Evolutionary conservation across 148 eudicot species (phyloP).

Genomic region (Chenopodium album): DNA sequence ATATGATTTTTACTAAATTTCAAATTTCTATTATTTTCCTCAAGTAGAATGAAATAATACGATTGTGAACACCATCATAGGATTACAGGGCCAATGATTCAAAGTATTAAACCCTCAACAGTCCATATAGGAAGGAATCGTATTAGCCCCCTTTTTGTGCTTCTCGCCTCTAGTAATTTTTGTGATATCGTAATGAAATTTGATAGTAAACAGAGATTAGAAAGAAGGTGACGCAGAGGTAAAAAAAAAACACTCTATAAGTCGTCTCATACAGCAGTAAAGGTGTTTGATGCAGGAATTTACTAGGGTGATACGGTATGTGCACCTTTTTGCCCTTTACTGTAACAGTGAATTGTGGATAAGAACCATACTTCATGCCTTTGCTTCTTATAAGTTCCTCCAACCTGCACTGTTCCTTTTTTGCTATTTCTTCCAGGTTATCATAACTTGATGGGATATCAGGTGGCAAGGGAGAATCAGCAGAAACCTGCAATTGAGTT

Average conservation of each 20-base stretch:
- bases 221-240: neutral
- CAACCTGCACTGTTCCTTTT: constrained; percentile 57
- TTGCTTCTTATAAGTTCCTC: constrained; percentile 72
- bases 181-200: too few species aligned
- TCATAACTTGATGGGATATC: constrained; percentile 50
- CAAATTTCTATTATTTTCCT: too few species aligned
- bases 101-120: too few species aligned
- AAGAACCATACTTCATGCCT: constrained; percentile 73
- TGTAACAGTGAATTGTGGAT: constrained; percentile 74
- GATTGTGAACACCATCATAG: too few species aligned
- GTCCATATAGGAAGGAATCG: too few species aligned
- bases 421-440: constrained; percentile 74
- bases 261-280: neutral
- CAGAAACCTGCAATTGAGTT: constrained; percentile 40
- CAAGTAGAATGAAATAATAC: too few species aligned
- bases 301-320: neutral
- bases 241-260: too few species aligned
- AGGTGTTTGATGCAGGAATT: neutral
- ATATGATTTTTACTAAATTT: too few species aligned
- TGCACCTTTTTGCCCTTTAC: constrained; percentile 91
- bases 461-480: constrained; percentile 45
- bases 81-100: too few species aligned
- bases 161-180: too few species aligned
- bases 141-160: too few species aligned
- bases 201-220: neutral